These are phyloP conservation scores for Tricholoma bakamatsutake DNA, from an alignment of 768 basidiomycete species.

Conservation along the genomic window DNA sequence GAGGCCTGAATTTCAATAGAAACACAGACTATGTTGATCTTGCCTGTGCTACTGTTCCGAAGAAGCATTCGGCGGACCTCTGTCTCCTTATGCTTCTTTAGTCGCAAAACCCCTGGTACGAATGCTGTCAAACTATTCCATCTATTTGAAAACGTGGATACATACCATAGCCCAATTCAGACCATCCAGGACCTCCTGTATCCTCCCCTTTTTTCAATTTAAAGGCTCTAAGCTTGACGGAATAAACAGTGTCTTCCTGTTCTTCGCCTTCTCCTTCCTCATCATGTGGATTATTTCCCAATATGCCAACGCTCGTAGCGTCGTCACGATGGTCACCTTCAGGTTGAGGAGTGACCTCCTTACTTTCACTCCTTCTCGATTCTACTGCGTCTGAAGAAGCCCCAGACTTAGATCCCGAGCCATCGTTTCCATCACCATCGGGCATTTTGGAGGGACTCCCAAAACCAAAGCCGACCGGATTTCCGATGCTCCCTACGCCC, in stretches of 20 bases:
- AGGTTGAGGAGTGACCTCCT: conserved; percentile 1
- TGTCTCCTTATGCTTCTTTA: conserved; percentile 71
- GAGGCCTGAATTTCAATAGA: neutral
- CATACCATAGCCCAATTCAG: conserved; percentile 63
- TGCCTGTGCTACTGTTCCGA: conserved; percentile 70
- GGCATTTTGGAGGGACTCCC: conserved; percentile 33
- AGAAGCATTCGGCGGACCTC: conserved; percentile 55
- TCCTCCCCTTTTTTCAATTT: conserved; percentile 48
- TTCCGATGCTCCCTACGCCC: conserved; percentile 46
- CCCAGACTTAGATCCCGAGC: neutral
- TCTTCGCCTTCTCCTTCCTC: conserved; percentile 79
- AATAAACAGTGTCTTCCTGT: conserved; percentile 62
- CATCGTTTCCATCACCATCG: conserved; percentile 2
- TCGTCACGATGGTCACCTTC: conserved; percentile 11
- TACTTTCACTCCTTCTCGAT: conserved; percentile 6
- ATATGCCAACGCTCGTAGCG: conserved; percentile 17
- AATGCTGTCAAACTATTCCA: neutral
- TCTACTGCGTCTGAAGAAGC: neutral
- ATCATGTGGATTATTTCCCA: conserved; percentile 43
- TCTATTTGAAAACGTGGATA: conserved; percentile 4
- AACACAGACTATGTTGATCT: conserved; percentile 59
- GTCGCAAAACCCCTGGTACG: conserved; percentile 51
- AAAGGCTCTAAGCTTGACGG: conserved; percentile 56
- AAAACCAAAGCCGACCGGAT: conserved; percentile 60
- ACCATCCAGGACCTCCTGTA: conserved; percentile 45